These are phyloP conservation scores for Prunus fruticosa DNA, from an alignment of 306 rosid genomes.

Conservation along the genomic window DNA sequence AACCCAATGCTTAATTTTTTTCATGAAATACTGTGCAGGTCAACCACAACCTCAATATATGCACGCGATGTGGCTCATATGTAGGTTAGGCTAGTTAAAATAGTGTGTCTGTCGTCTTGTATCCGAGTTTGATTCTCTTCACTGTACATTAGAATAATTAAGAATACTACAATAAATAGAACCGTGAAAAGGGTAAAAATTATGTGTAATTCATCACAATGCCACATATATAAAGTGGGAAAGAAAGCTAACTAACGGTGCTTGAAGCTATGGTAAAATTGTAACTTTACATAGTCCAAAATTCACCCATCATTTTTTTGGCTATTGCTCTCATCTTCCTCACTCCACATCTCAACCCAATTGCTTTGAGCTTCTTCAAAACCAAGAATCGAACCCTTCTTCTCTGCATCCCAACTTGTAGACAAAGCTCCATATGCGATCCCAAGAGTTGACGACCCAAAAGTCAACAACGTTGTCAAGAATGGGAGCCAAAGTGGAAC, in stretches of 20 bases:
- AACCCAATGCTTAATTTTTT: background rate
- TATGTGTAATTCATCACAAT: too few species aligned
- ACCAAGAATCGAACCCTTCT: constrained; percentile 69
- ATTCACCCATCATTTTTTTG: background rate
- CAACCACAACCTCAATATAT: background rate
- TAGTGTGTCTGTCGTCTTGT: fast-evolving
- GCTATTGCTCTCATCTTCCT: constrained; percentile 37
- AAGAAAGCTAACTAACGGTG: background rate
- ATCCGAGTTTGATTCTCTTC: fast-evolving
- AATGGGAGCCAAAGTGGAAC: constrained; percentile 75
- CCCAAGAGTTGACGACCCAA: constrained; percentile 71
- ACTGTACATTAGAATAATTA: too few species aligned
- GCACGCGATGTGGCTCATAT: too few species aligned
- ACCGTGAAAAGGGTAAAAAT: too few species aligned
- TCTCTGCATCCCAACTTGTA: constrained; percentile 67
- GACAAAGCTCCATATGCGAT: constrained; percentile 76
- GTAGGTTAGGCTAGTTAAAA: too few species aligned
- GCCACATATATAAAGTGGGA: too few species aligned
- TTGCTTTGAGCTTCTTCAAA: constrained; percentile 54
- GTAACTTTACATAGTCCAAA: background rate
- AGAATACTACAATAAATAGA: too few species aligned
- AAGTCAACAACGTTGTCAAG: constrained; percentile 47
- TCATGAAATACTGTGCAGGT: background rate
- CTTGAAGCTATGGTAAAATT: background rate
- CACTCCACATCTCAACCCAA: constrained; percentile 88